Evolutionary conservation across 1,139 yeast species (phyloP).

Genomic region (Kodamaea anthophila): DNA sequence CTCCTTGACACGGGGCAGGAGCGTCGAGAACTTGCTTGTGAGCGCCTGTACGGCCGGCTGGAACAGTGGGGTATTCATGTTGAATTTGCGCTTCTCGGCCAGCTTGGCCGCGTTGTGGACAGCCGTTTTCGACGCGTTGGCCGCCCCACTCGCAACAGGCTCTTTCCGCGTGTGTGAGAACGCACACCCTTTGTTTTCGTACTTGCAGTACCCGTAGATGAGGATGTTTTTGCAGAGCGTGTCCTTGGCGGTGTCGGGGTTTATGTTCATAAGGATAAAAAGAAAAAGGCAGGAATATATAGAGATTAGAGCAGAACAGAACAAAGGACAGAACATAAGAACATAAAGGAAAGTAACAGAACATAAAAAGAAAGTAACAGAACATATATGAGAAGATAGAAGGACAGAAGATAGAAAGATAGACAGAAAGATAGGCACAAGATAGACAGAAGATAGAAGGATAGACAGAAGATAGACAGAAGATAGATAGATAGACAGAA

Average conservation of each 20-base stretch:
- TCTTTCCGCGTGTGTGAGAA: slow-evolving; percentile 49
- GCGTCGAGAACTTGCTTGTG: slow-evolving; percentile 37
- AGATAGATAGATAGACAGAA: no score
- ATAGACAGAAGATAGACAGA: no score
- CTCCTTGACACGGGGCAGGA: slow-evolving; percentile 52
- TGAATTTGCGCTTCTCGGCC: slow-evolving; percentile 40
- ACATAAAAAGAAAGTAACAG: no score
- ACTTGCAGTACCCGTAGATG: slow-evolving; percentile 86
- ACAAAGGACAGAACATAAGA: no score
- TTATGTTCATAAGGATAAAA: slow-evolving; percentile 46
- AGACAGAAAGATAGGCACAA: no score
- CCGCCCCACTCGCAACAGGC: slow-evolving; percentile 2
- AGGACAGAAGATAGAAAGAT: no score
- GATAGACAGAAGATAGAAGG: no score
- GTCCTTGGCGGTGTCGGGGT: slow-evolving; percentile 57
- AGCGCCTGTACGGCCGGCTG: slow-evolving; percentile 38
- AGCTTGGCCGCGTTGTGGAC: slow-evolving; percentile 7
- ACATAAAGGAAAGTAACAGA: no score
- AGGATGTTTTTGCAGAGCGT: slow-evolving; percentile 81
- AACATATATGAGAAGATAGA: no score
- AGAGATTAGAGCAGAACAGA: no score
- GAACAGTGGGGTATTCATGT: slow-evolving; percentile 61
- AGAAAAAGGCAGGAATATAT: no score
- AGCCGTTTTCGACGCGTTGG: slow-evolving; percentile 6
- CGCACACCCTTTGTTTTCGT: slow-evolving; percentile 83